Base-by-base conservation (phyloP, 805 yeast genomes). In the Kockiozyma suomiensis region DNA sequence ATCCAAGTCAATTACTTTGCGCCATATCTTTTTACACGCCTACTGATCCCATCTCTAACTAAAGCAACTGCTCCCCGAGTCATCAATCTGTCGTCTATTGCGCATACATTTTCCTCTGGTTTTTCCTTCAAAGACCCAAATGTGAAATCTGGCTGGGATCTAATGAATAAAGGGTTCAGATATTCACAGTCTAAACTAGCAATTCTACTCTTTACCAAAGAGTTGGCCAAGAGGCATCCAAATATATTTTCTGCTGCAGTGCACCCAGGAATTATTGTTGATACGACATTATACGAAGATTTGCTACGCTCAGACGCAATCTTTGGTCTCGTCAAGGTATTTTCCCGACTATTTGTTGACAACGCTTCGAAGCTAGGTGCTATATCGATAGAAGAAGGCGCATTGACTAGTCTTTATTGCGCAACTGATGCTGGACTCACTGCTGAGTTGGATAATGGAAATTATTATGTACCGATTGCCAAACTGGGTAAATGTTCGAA, bases 1-100 rank as follows among this genome's bases (percentile, higher is more conserved):
- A 74, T 88, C 59, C 96, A 88, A 69, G 85, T 91, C 1, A 88
- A 88, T 70, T 90, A 85, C 70, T 74, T 90, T 12, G 81, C 94
- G 0, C 96, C 88, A 56, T 88, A 88, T 65, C 74, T 90, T 19
- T 76, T 90, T 38, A 84, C 93, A 0, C 81, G 85, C 15, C 61
- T 42, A 26, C 60, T 64, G 21, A 10, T 63, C 3, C 64, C 62
- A 19, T 6, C 50, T n/a, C 62, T 64, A 19, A 40, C 26, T 6
- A 45, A 45, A 25, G 47, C 67, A 4, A 38, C 56, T 13, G 45
- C 56, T 4, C 64, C 66, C 4, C 49, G 67, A 4, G 50, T 64
- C 4, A 54, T 64, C 19, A 62, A 63, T 26, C 42, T 64, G 4
- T 46, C 67, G 8, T 58, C 64, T 12, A n/a, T 63, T 8, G 59